Base-by-base conservation (phyloP, 805 yeast species). In the Candida pseudofarinosa region DNA sequence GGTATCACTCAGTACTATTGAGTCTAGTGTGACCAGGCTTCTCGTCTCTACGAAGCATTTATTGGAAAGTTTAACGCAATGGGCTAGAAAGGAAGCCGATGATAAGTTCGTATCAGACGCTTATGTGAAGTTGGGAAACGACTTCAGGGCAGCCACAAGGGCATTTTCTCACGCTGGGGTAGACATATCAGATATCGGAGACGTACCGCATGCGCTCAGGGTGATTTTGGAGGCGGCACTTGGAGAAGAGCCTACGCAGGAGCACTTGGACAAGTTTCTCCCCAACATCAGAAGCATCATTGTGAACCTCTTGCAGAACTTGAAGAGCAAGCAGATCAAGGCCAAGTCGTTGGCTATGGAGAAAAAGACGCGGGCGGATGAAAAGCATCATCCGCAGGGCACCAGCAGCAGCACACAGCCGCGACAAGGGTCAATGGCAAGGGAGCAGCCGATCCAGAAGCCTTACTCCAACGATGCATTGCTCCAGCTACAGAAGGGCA, bases 91-190 rank as follows among this genome's bases (percentile, higher is more conserved):
- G 17, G 73, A 77, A n/a, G 89, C 88, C 4, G 75, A 83, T 18
- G 98, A 90, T 37, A 78, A 79, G 43, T 87, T 79, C 48, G 97
- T 93, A 2, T 88, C 96, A 2, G 88, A 89, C 54, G 85, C 89
- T 3, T 93, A 88, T 60, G 99, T 93, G 13, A 83, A 80, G 50
- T 74, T 93, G 20, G 99, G 99, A 0, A 93, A 90, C 56, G 97
- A 91, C 62, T 93, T 89, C 71, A 82, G 91, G 52, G 79, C 86
- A 3, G 87, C 95, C 0, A 81, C 90, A 17, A 76, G 88, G 46
- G 86, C 95, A 2, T 90, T 91, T 59, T 67, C 81, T 4, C 74
- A 74, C 43, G 83, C 88, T 2, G 95, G 95, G 0, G 80, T 93
- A 3, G 90, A 85, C 50, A 83, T 85, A 13, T 69, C 82, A 10